Percentiles rank a stretch among this genome's conserved stretches.
phyloP scores from a whole-genome alignment of 1,284 basidiomycete species.

The Albatrellus sp. region DNA sequence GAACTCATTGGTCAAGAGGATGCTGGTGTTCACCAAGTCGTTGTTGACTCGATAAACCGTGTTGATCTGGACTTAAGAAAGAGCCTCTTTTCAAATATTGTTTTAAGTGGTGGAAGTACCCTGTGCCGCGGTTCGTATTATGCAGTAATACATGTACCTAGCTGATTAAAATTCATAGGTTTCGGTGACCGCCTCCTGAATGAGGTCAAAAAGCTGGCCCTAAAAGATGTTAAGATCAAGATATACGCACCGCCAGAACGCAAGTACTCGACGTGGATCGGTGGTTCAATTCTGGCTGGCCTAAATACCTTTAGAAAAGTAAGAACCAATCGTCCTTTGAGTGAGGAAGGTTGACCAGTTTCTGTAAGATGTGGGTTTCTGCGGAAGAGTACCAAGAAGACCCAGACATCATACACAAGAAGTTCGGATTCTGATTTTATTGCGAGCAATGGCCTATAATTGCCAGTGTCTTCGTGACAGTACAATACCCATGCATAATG shows the following conservation, averaged over 20 bases:
- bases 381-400: constrained; percentile 99
- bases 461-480: constrained; percentile 16
- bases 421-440: constrained; percentile 53
- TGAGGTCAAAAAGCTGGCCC: constrained; percentile 92
- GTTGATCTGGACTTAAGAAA: constrained; percentile 89
- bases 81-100: constrained; percentile 92
- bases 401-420: constrained; percentile 95
- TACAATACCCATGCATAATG: constrained; percentile 19
- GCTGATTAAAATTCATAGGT: constrained; percentile 34
- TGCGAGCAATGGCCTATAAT: constrained; percentile 9
- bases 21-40: constrained; percentile 92
- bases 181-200: constrained; percentile 93
- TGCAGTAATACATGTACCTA: neutral
- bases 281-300: constrained; percentile 91
- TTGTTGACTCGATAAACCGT: constrained; percentile 79
- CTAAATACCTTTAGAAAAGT: constrained; percentile 98
- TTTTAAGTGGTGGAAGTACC: constrained; percentile 94
- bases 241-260: constrained; percentile 99
- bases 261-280: constrained; percentile 99
- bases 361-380: constrained; percentile 88
- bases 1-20: constrained; percentile 95
- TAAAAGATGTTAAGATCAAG: constrained; percentile 98
- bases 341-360: constrained; percentile 5
- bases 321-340: neutral
- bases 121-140: constrained; percentile 67